These are phyloP conservation scores for Bolboschoenoplectus hybrid DNA, from an alignment of 202 grass and related monocot species.

Conservation along the genomic window DNA sequence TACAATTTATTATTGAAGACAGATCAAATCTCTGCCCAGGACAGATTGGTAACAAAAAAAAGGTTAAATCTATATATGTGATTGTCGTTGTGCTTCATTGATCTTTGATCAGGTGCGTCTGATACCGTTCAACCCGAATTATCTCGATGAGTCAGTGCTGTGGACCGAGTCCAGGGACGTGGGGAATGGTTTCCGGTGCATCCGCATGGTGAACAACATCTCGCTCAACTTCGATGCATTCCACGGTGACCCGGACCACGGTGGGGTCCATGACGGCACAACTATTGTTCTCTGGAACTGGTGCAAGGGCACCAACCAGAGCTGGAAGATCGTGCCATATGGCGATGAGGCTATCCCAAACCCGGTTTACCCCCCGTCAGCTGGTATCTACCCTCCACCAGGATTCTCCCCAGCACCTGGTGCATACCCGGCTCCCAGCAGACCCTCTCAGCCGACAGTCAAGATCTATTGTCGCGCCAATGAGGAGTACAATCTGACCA, in stretches of 20 bases:
- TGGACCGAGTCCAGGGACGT: not conserved
- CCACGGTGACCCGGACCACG: not conserved
- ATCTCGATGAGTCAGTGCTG: not conserved
- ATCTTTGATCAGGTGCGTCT: not conserved
- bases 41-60: too few relatives aligned
- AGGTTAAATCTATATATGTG: too few relatives aligned
- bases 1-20: not conserved
- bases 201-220: not conserved
- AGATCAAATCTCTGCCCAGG: too few relatives aligned
- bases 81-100: not conserved
- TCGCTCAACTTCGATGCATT: not conserved
- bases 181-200: not conserved
- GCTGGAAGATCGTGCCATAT: not conserved
- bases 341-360: not conserved
- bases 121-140: not conserved
- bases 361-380: too few relatives aligned
- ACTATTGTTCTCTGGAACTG: not conserved
- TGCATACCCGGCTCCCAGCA: not conserved
- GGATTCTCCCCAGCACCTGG: too few relatives aligned
- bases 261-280: not conserved
- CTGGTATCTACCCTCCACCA: too few relatives aligned
- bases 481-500: slow-evolving; percentile 60
- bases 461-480: slow-evolving; percentile 79
- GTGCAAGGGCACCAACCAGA: not conserved
- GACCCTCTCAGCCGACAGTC: slow-evolving; percentile 55